phyloP scores from a whole-genome alignment of 2,329 filamentous ascomycete species.

The Scytalidium lignicola region DNA sequence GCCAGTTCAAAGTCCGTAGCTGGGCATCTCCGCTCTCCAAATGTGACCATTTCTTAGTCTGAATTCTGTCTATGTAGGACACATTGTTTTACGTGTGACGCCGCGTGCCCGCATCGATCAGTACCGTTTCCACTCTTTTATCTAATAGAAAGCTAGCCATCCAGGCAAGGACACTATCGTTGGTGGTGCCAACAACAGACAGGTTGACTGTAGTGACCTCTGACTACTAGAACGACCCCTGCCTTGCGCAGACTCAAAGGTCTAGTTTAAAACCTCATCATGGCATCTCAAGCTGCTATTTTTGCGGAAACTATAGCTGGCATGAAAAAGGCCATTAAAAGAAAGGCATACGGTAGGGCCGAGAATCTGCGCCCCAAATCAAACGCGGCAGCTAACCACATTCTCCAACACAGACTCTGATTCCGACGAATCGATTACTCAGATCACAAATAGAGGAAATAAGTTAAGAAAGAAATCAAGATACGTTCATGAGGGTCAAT shows the following conservation, averaged over 20 bases:
- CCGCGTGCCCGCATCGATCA: not conserved
- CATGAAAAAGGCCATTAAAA: conserved; percentile 64
- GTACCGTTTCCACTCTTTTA: too few relatives aligned
- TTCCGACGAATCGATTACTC: conserved; percentile 67
- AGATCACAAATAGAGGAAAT: conserved; percentile 68
- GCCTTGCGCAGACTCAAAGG: not conserved
- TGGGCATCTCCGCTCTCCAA: not conserved
- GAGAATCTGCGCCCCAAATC: conserved; percentile 1
- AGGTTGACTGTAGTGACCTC: not conserved
- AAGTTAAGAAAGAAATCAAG: conserved; percentile 73
- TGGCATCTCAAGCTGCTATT: conserved; percentile 55
- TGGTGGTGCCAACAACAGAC: not conserved
- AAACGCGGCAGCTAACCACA: conserved; percentile 14
- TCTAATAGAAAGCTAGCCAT: too few relatives aligned
- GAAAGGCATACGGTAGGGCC: conserved; percentile 54
- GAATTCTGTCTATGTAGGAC: too few relatives aligned
- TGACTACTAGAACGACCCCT: not conserved
- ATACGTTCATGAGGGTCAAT: conserved; percentile 64
- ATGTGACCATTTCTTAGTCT: not conserved
- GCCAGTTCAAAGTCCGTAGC: not conserved
- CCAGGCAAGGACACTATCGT: too few relatives aligned
- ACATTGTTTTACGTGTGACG: not conserved
- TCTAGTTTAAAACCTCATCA: conserved; percentile 22
- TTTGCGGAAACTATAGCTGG: conserved; percentile 62
- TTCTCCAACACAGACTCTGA: conserved; percentile 58